phyloP scores from a whole-genome alignment of 108 stramenopile species.

The Cyclotella choctawhatcheeana region DNA sequence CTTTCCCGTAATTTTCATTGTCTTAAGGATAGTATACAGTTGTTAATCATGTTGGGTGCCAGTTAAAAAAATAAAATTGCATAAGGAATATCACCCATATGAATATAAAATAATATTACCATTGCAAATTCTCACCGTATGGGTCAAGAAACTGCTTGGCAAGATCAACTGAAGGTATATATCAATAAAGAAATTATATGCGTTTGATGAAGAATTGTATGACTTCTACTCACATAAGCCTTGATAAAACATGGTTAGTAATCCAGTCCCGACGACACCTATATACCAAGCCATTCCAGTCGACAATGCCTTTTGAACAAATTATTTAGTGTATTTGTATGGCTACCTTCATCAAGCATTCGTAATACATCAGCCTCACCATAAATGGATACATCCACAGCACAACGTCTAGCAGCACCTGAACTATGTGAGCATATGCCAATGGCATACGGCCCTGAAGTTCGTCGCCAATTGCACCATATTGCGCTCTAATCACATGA shows the following conservation, averaged over 20 bases:
- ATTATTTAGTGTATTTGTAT: too few species aligned
- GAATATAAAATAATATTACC: too few species aligned
- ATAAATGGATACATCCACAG: constrained; percentile 91
- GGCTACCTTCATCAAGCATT: too few species aligned
- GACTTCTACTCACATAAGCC: constrained; percentile 57
- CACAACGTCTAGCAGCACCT: constrained; percentile 85
- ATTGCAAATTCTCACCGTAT: too few species aligned
- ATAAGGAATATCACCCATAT: too few species aligned
- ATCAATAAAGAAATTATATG: too few species aligned
- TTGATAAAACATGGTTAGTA: constrained; percentile 86
- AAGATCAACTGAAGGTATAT: constrained; percentile 87
- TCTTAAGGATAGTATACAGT: too few species aligned
- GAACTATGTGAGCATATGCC: constrained; percentile 92
- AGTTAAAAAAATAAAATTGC: too few species aligned
- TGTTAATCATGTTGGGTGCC: too few species aligned
- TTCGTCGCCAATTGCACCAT: constrained; percentile 88
- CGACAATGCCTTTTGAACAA: constrained; percentile 60
- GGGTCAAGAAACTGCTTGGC: constrained; percentile 94
- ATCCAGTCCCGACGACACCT: constrained; percentile 75
- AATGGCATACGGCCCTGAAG: constrained; percentile 90
- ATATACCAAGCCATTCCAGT: constrained; percentile 80
- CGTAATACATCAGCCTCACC: not conserved
- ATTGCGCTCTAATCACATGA: constrained; percentile 84
- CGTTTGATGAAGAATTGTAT: not conserved
- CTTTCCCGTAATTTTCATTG: constrained; percentile 91